Evolutionary conservation across 2,329 filamentous ascomycete genomes (phyloP).

Genomic region (Aspergillus ochraceus): DNA sequence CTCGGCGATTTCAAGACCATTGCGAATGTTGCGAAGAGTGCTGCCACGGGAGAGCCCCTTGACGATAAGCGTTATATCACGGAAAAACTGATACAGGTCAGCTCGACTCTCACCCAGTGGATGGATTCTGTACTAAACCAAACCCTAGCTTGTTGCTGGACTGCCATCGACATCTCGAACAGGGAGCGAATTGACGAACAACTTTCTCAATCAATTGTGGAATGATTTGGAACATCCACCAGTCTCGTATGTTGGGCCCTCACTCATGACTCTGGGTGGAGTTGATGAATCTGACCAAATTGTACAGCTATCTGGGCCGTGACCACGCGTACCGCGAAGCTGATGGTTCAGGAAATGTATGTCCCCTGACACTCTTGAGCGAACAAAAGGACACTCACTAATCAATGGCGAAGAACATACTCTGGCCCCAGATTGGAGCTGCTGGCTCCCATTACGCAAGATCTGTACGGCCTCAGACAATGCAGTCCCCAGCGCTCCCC

Average conservation of each 20-base stretch:
- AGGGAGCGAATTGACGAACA: constrained; percentile 46
- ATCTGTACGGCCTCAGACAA: constrained; percentile 59
- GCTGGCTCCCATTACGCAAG: constrained; percentile 69
- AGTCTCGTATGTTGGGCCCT: constrained; percentile 44
- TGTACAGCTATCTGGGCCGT: constrained; percentile 37
- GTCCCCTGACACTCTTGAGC: constrained; percentile 18
- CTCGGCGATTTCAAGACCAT: constrained; percentile 47
- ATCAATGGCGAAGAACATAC: constrained; percentile 53
- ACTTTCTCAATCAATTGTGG: constrained; percentile 56
- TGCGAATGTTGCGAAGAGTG: constrained; percentile 40
- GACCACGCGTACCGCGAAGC: constrained; percentile 35
- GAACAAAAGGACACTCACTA: background rate
- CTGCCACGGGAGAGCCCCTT: constrained; percentile 52
- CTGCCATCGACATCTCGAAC: constrained; percentile 37
- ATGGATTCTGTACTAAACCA: background rate
- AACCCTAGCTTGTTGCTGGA: constrained; percentile 35
- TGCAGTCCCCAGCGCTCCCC: constrained; percentile 61
- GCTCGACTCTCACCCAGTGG: constrained; percentile 1
- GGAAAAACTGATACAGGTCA: constrained; percentile 56
- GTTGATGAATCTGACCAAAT: constrained; percentile 15
- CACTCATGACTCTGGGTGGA: constrained; percentile 21
- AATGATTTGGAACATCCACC: constrained; percentile 57
- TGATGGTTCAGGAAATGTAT: constrained; percentile 45
- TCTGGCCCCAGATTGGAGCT: constrained; percentile 63
- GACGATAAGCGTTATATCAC: constrained; percentile 65